A percentile compares a stretch with the other conserved stretches of the same genome.
Conservation (phyloP, 768 basidiomycete genomes). For the Leccinum aurantiacum region DNA sequence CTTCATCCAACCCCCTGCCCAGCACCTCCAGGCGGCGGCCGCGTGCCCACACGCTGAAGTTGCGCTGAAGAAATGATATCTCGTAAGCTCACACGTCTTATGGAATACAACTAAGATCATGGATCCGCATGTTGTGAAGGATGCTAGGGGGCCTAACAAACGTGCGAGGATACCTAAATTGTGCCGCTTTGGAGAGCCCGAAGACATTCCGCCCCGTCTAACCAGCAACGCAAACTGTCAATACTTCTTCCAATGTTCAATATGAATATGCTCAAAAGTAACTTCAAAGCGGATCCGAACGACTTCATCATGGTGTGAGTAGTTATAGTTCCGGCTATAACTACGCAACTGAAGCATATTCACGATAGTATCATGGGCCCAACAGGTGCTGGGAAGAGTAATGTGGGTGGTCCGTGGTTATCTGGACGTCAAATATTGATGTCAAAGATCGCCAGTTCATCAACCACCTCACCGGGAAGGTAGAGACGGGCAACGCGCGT, state of each 20-base stretch:
- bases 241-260: background rate
- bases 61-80: background rate
- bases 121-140: too few relatives aligned
- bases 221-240: background rate
- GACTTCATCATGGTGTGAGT: conserved; percentile 20
- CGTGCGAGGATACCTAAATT: background rate
- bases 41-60: background rate
- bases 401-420: conserved; percentile 10
- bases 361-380: conserved; percentile 23
- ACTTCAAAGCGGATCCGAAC: conserved; percentile 8
- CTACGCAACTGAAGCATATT: background rate
- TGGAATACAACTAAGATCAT: background rate
- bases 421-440: background rate
- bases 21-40: too few relatives aligned
- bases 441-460: conserved; percentile 9
- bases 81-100: background rate
- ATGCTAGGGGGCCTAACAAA: background rate
- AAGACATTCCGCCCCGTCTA: background rate
- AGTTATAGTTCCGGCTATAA: background rate
- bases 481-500: background rate
- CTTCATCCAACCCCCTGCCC: background rate
- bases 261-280: background rate
- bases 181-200: background rate
- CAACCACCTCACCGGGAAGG: conserved; percentile 10
- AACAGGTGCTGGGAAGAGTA: conserved; percentile 27